Evolutionary conservation across 116 monocot species (phyloP).

Genomic region (Dioscorea cayenensis): DNA sequence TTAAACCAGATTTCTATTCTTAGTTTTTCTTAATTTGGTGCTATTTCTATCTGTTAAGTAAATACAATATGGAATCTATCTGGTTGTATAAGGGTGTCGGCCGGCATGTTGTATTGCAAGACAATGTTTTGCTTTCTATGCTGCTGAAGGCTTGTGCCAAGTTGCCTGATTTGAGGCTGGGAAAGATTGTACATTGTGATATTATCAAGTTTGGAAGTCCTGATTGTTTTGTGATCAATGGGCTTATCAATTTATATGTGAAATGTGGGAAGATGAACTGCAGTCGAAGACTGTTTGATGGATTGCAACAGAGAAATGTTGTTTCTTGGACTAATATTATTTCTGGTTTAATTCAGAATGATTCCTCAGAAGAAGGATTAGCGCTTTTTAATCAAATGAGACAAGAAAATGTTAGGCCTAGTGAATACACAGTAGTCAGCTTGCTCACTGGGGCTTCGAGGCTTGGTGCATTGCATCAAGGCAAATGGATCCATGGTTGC

Average conservation of each 20-base stretch:
- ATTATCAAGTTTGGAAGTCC: constrained; percentile 36
- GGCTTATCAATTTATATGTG: constrained; percentile 49
- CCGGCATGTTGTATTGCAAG: background rate
- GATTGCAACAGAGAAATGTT: constrained; percentile 28
- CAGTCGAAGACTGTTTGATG: constrained; percentile 29
- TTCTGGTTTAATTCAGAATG: constrained; percentile 40
- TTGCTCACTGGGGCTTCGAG: constrained; percentile 41
- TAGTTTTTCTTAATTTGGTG: constrained; percentile 8
- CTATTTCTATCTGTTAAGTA: background rate
- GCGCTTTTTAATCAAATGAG: constrained; percentile 42
- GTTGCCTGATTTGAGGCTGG: constrained; percentile 18
- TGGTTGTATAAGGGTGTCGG: constrained; percentile 4
- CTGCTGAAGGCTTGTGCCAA: constrained; percentile 50
- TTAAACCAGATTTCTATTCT: constrained; percentile 8
- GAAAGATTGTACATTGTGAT: constrained; percentile 48
- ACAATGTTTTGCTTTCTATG: constrained; percentile 35
- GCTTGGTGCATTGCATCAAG: constrained; percentile 36
- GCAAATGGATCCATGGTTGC: constrained; percentile 56
- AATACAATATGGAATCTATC: background rate
- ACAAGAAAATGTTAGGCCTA: constrained; percentile 18
- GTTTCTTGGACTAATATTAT: constrained; percentile 62
- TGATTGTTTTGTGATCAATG: constrained; percentile 48
- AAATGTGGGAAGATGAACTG: constrained; percentile 27
- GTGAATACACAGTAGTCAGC: constrained; percentile 35
- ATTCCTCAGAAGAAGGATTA: constrained; percentile 24